Evolutionary conservation across 2,329 filamentous ascomycete genomes (phyloP), one percentile per base, ranked within the genome.

Genomic region (Diplocarpon mali): DNA sequence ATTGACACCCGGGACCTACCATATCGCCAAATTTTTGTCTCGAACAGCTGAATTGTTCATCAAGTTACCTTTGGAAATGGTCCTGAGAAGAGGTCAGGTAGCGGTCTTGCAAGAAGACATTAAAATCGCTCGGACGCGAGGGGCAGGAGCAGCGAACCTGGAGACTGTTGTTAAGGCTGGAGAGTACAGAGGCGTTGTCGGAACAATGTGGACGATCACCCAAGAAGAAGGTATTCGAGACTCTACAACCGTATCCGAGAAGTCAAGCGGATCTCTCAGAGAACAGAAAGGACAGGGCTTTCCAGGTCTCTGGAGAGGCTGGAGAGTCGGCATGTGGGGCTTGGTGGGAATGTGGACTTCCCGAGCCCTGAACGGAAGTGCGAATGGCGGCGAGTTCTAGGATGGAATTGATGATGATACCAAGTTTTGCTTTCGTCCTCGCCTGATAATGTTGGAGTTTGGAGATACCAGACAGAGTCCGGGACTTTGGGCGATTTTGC

Each of bases 61-160:
- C 53, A 89, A 90, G 59, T 76, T 96, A 11, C 92, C 92, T 0
- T 70, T 96, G 4, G 92, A 98, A 65, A 96, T 90, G 0, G 84
- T 95, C 13, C 73, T 96, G 7, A 81, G 92, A 38, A 78, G 92
- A 48, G 90, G 86, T 5, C 92, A 98, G 64, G 82, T 92, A 47
- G 72, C 80, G 1, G 78, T 87, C 1, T 71, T 86, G 37, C 38
- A 47, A 27, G 38, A 48, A 38, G 52, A 50, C 16, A 24, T 39
- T 13, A 24, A 39, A 27, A 20, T 31, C 10, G 42, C 72, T 38
- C 52, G 16, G 4, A 35, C 27, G 9, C 38, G 29, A 38, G 53
- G 38, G 29, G 42, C 6, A 20, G 45, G 24, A 45, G 42, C 50
- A 38, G 32, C 20, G 12, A 39, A 65, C 38, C 60, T 85, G 37